Evolutionary conservation across 306 rosid genomes (phyloP).

Genomic region (Cicer yamashitae): DNA sequence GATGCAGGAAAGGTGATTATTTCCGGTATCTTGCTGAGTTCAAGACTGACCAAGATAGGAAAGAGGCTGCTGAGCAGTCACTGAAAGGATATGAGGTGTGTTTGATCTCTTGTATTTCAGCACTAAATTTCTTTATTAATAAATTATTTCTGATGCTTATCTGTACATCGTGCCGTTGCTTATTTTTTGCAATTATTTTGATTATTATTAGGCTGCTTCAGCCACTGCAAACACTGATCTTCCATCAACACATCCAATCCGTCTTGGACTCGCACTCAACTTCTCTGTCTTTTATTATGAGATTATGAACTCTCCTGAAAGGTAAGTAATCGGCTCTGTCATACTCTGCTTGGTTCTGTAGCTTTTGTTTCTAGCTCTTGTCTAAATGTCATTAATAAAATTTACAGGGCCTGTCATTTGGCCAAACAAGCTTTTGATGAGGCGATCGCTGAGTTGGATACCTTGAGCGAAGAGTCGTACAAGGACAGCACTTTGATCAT

Average conservation of each 20-base stretch:
- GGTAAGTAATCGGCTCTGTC: slow-evolving; percentile 51
- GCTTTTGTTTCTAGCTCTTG: slow-evolving; percentile 29
- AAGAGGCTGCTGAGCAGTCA: slow-evolving; percentile 77
- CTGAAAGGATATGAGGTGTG: slow-evolving; percentile 81
- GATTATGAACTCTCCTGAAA: slow-evolving; percentile 97
- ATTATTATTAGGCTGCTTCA: slow-evolving; percentile 74
- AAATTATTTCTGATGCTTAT: slow-evolving; percentile 19
- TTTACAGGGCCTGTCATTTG: slow-evolving; percentile 94
- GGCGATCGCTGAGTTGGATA: slow-evolving; percentile 98
- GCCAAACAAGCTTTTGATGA: slow-evolving; percentile 99
- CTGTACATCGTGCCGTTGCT: neutral
- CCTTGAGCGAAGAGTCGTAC: slow-evolving; percentile 98
- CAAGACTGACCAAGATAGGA: slow-evolving; percentile 73
- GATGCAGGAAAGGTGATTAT: slow-evolving; percentile 76
- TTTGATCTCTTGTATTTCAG: slow-evolving; percentile 37
- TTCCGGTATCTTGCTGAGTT: slow-evolving; percentile 79
- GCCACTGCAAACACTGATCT: slow-evolving; percentile 90
- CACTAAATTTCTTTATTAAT: slow-evolving; percentile 33
- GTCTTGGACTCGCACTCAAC: slow-evolving; percentile 98
- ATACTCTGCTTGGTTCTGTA: slow-evolving; percentile 14
- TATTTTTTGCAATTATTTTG: slow-evolving; percentile 41
- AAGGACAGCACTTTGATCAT: slow-evolving; percentile 98
- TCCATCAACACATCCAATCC: slow-evolving; percentile 94
- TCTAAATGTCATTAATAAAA: slow-evolving; percentile 42
- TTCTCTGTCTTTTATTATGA: slow-evolving; percentile 98